These are phyloP conservation scores for Cardiospermum halicacabum DNA, from an alignment of 345 rosid species.

Conservation along the genomic window DNA sequence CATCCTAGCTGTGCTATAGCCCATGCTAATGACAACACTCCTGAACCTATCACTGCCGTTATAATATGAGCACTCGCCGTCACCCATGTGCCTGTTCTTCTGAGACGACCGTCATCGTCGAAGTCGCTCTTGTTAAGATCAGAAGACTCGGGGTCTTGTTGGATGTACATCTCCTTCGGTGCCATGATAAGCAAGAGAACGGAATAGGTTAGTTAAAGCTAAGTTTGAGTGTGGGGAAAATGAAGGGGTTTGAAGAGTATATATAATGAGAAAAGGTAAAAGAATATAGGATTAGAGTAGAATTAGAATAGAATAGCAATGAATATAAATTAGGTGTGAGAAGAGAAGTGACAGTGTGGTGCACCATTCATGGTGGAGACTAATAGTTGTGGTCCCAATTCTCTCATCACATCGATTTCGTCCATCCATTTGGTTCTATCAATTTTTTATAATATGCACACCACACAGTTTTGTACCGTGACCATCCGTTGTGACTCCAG, in stretches of 20 bases:
- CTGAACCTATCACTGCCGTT: conserved; percentile 90
- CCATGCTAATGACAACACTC: conserved; percentile 86
- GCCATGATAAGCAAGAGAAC: no score
- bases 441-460: no score
- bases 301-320: no score
- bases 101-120: conserved; percentile 69
- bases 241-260: no score
- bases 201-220: no score
- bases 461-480: no score
- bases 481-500: no score
- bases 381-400: neutral
- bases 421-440: no score
- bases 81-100: conserved; percentile 83
- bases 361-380: conserved; percentile 13
- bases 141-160: conserved; percentile 27
- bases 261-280: no score
- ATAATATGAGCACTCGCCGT: conserved; percentile 89
- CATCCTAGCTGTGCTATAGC: conserved; percentile 85
- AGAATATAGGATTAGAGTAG: neutral
- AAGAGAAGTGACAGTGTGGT: neutral
- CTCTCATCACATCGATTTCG: no score
- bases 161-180: conserved; percentile 34
- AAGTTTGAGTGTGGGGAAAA: neutral
- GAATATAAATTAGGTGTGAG: neutral
- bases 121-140: conserved; percentile 36